Percentiles rank a stretch among this genome's conserved stretches.
Evolutionary conservation across 768 basidiomycete genomes (phyloP).

Genomic region (Hygrocybe punicea): DNA sequence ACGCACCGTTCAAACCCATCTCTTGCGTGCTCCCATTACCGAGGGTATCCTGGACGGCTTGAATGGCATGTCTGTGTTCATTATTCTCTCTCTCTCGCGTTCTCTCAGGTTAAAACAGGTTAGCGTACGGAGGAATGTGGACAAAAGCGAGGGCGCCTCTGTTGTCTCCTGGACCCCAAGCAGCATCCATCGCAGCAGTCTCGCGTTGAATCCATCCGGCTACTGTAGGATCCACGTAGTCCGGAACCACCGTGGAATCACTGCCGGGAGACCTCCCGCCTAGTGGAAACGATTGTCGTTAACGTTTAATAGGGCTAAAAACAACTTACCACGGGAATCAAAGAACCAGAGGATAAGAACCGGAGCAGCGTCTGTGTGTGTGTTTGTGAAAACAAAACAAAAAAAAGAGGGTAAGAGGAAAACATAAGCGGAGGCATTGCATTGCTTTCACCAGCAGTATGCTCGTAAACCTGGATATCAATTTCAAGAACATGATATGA

Average conservation of each 20-base stretch:
- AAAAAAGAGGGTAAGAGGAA: too few species aligned
- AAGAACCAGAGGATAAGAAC: slow-evolving; percentile 71
- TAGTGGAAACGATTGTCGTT: slow-evolving; percentile 14
- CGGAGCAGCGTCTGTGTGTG: slow-evolving; percentile 43
- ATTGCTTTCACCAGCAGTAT: slow-evolving; percentile 26
- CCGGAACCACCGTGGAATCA: slow-evolving; percentile 47
- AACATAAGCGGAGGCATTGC: neutral
- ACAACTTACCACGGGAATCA: slow-evolving; percentile 58
- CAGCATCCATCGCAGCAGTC: slow-evolving; percentile 48
- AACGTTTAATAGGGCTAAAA: neutral
- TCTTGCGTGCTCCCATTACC: slow-evolving; percentile 35
- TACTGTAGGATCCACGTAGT: slow-evolving; percentile 68
- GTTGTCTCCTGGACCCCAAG: slow-evolving; percentile 52
- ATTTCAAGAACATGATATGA: too few species aligned
- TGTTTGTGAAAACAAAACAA: neutral
- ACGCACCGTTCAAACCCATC: slow-evolving; percentile 44
- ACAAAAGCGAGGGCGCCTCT: slow-evolving; percentile 66
- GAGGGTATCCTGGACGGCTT: slow-evolving; percentile 35
- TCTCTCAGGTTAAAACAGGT: neutral
- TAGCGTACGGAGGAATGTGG: slow-evolving; percentile 71
- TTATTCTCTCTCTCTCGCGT: neutral
- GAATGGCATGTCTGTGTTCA: slow-evolving; percentile 33
- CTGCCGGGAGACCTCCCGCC: slow-evolving; percentile 51
- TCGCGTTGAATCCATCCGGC: slow-evolving; percentile 59
- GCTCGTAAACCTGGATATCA: slow-evolving; percentile 36